These are phyloP conservation scores for Monosporascus sp. DNA, from an alignment of 2,329 filamentous ascomycete genomes.

Conservation along the genomic window DNA sequence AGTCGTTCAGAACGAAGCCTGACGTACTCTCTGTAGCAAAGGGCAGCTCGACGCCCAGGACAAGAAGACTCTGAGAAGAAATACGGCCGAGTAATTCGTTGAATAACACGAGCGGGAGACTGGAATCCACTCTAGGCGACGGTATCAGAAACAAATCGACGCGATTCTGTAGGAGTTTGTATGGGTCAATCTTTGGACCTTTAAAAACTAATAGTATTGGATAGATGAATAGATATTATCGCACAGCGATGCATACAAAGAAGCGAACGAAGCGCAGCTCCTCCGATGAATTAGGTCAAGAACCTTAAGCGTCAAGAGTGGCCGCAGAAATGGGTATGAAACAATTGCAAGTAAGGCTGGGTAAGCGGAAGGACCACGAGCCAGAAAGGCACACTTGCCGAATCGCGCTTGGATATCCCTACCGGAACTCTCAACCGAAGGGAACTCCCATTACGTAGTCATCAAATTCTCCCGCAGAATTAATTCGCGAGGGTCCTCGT, in stretches of 20 bases:
- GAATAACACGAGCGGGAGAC: neutral
- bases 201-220: neutral
- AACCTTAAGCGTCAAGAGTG: slow-evolving; percentile 5
- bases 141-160: neutral
- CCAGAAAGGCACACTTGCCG: neutral
- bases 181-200: neutral
- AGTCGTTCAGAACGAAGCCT: neutral
- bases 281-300: slow-evolving; percentile 5
- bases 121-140: no score
- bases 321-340: no score
- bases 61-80: neutral
- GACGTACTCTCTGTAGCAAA: no score
- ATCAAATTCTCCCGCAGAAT: no score
- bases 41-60: no score
- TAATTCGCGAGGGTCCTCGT: neutral
- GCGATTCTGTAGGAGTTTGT: neutral
- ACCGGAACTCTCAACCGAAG: neutral
- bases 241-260: slow-evolving; percentile 7
- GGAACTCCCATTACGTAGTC: no score
- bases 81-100: neutral
- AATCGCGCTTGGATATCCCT: neutral
- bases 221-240: neutral
- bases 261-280: slow-evolving; percentile 16
- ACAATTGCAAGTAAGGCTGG: neutral
- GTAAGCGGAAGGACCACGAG: neutral